phyloP scores from a whole-genome alignment of 2,329 filamentous ascomycete species.

The Periglandula ipomoeae region DNA sequence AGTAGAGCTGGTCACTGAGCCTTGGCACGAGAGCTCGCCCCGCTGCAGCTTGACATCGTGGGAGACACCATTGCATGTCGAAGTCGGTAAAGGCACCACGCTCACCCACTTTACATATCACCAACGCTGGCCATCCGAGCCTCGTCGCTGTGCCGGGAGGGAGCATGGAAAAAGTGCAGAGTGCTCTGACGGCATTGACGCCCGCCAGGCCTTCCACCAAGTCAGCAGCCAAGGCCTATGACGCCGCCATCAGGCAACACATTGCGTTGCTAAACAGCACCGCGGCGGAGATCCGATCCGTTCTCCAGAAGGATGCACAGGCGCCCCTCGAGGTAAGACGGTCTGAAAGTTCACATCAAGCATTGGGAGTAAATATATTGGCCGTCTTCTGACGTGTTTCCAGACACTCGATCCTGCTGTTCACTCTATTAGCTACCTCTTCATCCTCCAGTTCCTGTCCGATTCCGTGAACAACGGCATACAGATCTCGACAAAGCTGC shows the following conservation, averaged over 20 bases:
- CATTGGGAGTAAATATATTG: background rate
- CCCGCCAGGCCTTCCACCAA: background rate
- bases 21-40: slow-evolving; percentile 3
- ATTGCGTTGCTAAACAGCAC: background rate
- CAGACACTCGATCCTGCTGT: slow-evolving; percentile 37
- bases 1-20: background rate
- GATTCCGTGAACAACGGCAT: slow-evolving; percentile 16
- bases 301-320: slow-evolving; percentile 24
- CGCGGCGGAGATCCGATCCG: slow-evolving; percentile 4
- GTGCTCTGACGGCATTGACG: slow-evolving; percentile 3
- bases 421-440: slow-evolving; percentile 43
- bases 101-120: background rate
- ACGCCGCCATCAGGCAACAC: slow-evolving; percentile 6
- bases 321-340: slow-evolving; percentile 31
- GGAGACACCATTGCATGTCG: background rate
- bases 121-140: background rate
- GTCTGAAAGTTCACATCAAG: background rate
- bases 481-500: slow-evolving; percentile 18
- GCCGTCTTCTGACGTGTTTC: background rate
- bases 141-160: background rate
- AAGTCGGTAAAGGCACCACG: background rate
- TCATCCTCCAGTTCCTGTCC: slow-evolving; percentile 34
- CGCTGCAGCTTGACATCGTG: background rate
- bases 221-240: slow-evolving; percentile 3
- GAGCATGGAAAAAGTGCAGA: slow-evolving; percentile 3